Conservation (phyloP, 441 rosid species). For the Populus hybrid region DNA sequence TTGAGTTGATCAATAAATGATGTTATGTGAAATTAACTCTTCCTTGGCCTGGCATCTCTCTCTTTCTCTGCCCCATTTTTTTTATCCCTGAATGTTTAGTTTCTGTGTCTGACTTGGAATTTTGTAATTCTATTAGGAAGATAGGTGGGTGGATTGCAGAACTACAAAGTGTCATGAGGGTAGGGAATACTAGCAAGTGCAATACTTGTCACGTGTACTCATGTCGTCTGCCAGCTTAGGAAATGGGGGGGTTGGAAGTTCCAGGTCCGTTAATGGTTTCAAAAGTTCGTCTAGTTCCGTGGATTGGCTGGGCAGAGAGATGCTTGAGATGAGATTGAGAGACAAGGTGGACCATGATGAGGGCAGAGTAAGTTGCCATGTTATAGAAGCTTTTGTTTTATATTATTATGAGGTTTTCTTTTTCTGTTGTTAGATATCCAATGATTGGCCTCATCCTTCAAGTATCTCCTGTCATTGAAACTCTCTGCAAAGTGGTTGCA, state of each 20-base stretch:
- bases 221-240: constrained; percentile 92
- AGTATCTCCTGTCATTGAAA: background rate
- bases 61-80: background rate
- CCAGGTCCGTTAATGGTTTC: constrained; percentile 76
- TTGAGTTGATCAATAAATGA: background rate
- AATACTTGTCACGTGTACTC: constrained; percentile 18
- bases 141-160: constrained; percentile 36
- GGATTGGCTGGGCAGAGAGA: constrained; percentile 93
- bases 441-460: background rate
- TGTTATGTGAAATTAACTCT: background rate
- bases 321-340: constrained; percentile 86
- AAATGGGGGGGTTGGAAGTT: constrained; percentile 92
- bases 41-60: background rate
- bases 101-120: constrained; percentile 18
- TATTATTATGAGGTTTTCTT: background rate
- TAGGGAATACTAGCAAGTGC: constrained; percentile 33
- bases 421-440: background rate
- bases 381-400: background rate
- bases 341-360: constrained; percentile 76
- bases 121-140: constrained; percentile 41
- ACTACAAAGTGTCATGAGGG: constrained; percentile 26
- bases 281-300: constrained; percentile 84
- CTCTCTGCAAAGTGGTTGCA: constrained; percentile 1
- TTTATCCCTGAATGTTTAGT: background rate
- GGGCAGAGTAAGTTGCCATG: constrained; percentile 60